A percentile compares a stretch with the other conserved stretches of the same genome.
These are phyloP conservation scores for Solanum neorickii DNA, from an alignment of 257 asterid species.

Conservation along the genomic window DNA sequence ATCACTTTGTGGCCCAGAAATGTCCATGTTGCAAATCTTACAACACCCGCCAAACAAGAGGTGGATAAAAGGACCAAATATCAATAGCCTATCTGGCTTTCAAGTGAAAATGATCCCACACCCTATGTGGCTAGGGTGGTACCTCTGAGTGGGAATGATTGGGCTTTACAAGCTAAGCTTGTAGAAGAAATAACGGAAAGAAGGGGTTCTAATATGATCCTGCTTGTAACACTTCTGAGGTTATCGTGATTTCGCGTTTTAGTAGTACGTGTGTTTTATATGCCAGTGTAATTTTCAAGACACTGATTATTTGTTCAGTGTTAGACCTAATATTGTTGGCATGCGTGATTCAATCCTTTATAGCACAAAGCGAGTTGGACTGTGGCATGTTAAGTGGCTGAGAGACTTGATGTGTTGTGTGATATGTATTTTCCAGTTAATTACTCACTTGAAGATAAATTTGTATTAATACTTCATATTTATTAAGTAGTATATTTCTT, in stretches of 20 bases:
- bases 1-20: conserved; percentile 49
- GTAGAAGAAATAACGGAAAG: neutral
- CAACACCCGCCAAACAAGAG: conserved; percentile 55
- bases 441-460: neutral
- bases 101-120: neutral
- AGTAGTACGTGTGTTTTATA: neutral
- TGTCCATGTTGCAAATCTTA: conserved; percentile 58
- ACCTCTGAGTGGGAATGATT: neutral
- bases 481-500: neutral
- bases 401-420: neutral
- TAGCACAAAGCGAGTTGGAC: neutral
- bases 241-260: neutral
- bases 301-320: neutral
- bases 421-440: neutral
- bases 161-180: neutral
- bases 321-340: neutral
- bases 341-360: neutral
- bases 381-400: neutral
- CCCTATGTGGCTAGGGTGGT: neutral
- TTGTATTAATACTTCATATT: neutral
- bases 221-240: neutral
- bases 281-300: neutral
- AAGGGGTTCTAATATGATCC: neutral
- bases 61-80: conserved; percentile 2
- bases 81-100: neutral